Percentiles rank a stretch among this genome's conserved stretches.
These are phyloP conservation scores for Boletus sp. DNA, from an alignment of 768 basidiomycete species.

Conservation along the genomic window DNA sequence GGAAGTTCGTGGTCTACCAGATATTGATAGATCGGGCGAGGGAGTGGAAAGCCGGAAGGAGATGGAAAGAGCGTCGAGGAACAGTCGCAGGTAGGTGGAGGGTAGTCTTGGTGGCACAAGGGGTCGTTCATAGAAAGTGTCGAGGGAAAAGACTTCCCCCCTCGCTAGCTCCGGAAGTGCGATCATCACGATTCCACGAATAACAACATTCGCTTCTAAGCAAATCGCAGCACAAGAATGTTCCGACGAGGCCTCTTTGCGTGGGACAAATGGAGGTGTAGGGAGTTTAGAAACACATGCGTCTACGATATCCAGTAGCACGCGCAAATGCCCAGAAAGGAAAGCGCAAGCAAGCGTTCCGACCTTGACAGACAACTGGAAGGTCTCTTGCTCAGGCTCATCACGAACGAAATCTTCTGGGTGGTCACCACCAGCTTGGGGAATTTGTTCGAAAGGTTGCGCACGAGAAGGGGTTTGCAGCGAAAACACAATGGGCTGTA, in stretches of 20 bases:
- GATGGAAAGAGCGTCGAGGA: conserved; percentile 39
- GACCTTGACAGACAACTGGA: conserved; percentile 41
- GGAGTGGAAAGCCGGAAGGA: conserved; percentile 14
- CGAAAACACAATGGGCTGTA: conserved; percentile 57
- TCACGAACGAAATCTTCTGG: conserved; percentile 7
- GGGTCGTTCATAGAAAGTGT: conserved; percentile 55
- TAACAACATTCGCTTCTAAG: conserved; percentile 33
- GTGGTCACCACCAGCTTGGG: conserved; percentile 4
- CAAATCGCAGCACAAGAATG: conserved; percentile 25
- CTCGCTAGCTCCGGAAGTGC: conserved; percentile 37
- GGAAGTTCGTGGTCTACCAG: not conserved
- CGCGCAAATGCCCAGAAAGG: conserved; percentile 54
- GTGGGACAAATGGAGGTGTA: conserved; percentile 11
- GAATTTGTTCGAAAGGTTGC: conserved; percentile 10
- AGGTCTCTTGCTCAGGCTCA: conserved; percentile 26
- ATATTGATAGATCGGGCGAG: conserved; percentile 1
- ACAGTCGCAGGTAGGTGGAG: conserved; percentile 52
- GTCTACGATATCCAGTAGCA: conserved; percentile 43
- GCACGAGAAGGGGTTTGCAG: conserved; percentile 46
- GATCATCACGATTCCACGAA: conserved; percentile 50
- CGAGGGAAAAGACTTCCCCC: conserved; percentile 15
- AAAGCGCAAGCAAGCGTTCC: conserved; percentile 58
- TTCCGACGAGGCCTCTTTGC: conserved; percentile 14
- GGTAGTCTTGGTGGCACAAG: conserved; percentile 53
- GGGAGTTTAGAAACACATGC: conserved; percentile 29